Base-by-base conservation (phyloP, 2,329 filamentous ascomycete species). In the Reticulascus tulasneorum region DNA sequence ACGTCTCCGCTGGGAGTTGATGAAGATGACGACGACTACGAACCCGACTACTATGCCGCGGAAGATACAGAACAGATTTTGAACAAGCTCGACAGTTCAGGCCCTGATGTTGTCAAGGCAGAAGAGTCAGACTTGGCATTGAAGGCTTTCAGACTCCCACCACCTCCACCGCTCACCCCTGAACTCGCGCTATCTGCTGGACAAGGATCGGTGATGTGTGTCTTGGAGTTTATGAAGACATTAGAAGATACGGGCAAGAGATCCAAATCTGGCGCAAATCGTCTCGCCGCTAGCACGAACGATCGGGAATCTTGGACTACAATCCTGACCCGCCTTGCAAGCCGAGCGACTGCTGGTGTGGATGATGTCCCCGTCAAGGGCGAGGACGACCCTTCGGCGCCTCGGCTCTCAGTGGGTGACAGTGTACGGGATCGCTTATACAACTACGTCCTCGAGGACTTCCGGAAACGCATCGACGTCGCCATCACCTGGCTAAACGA, bases 401-500 rank as follows among this genome's bases (percentile, higher is more conserved):
- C 59, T 47, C 21, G 35, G 5, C 15, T 25, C 18, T 72, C 64
- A 35, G 74, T 89, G 18, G 74, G 75, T 48, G 75, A 85, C 52
- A 74, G 74, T 6, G 88, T 97, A 47, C 79, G 93, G 34, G 84
- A 94, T 48, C 73, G 79, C 7, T 67, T 98, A 2, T 93, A 89
- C 60, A 74, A 78, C 35, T 96, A 94, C 57, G 77, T 97, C 30
- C 77, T 97, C 45, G 88, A 94, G 46, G 91, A 97, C 56, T 98
- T 95, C 64, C 81, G 91, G 36, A 82, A 77, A 44, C 82, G 93
- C 27, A 90, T 97, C 45, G 90, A 94, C 48, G 77, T 93, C 16
- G 91, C 89, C 2, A 88, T 97, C 33, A 82, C 84, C 7, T 98
- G 93, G 93, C 73, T 98, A 12, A 94, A 84, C 50, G 93, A 98